A percentile compares a stretch with the other conserved stretches of the same genome.
Evolutionary conservation across 2,329 filamentous ascomycete genomes (phyloP).

Genomic region (Didymella exigua): DNA sequence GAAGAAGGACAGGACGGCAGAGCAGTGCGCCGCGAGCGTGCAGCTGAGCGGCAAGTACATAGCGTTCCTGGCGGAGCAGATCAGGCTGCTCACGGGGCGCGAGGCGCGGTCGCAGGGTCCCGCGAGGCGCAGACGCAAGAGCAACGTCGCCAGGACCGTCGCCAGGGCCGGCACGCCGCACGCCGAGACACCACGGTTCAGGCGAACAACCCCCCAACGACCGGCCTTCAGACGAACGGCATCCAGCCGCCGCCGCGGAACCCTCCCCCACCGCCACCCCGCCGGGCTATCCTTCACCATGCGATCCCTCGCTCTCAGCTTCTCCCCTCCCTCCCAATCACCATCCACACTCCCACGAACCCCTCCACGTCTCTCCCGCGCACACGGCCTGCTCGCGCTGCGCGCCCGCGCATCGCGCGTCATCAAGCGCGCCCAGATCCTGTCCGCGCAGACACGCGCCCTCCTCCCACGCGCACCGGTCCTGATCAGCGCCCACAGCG

Average conservation of each 20-base stretch:
- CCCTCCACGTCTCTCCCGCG: neutral
- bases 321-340: too few relatives aligned
- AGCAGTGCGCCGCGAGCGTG: neutral
- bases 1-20: neutral
- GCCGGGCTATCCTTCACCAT: neutral
- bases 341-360: neutral
- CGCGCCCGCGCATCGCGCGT: neutral
- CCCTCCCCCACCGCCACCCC: neutral
- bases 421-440: neutral
- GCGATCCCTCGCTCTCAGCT: neutral
- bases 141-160: neutral
- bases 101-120: neutral
- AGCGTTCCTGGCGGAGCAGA: slow-evolving; percentile 1
- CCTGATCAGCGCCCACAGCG: neutral
- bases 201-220: too few relatives aligned
- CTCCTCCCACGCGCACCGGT: neutral
- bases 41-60: neutral
- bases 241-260: neutral
- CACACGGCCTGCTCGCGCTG: neutral
- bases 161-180: neutral
- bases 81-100: neutral
- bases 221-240: too few relatives aligned
- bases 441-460: neutral
- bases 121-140: neutral
- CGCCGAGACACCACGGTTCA: neutral